Evolutionary conservation across 768 basidiomycete genomes (phyloP).

Genomic region (Lentinula sp.): DNA sequence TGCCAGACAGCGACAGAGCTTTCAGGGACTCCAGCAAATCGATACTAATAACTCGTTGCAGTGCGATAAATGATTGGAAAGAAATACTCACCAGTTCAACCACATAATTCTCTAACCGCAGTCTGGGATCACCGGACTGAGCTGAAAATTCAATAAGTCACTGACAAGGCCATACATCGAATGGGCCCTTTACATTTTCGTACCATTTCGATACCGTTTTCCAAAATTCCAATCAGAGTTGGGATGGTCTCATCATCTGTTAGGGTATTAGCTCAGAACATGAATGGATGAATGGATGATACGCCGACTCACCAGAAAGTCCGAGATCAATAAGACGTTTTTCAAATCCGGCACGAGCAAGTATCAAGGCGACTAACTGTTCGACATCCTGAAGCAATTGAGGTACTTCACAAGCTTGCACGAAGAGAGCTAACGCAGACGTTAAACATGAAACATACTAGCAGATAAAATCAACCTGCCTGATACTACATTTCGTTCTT

Average conservation of each 20-base stretch:
- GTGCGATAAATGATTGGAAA: not conserved
- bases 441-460: not conserved
- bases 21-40: conserved; percentile 42
- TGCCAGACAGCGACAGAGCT: conserved; percentile 60
- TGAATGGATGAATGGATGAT: not conserved
- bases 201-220: conserved; percentile 58
- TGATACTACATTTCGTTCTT: conserved; percentile 19
- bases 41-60: conserved; percentile 33
- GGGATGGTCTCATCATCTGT: conserved; percentile 44
- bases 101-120: conserved; percentile 81
- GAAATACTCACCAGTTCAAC: conserved; percentile 55
- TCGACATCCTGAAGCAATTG: conserved; percentile 56
- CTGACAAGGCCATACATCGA: not conserved
- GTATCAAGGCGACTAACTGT: conserved; percentile 54
- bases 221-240: conserved; percentile 49
- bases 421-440: conserved; percentile 44
- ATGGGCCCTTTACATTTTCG: conserved; percentile 38
- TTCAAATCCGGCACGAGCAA: conserved; percentile 63
- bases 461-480: conserved; percentile 8
- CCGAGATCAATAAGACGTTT: conserved; percentile 46
- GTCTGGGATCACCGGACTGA: conserved; percentile 69
- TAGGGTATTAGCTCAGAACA: not conserved
- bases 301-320: conserved; percentile 27
- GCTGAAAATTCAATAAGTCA: not conserved
- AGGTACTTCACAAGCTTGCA: conserved; percentile 48